Conservation (phyloP, 2,329 filamentous ascomycete species). For the Pseudogymnoascus sp. region DNA sequence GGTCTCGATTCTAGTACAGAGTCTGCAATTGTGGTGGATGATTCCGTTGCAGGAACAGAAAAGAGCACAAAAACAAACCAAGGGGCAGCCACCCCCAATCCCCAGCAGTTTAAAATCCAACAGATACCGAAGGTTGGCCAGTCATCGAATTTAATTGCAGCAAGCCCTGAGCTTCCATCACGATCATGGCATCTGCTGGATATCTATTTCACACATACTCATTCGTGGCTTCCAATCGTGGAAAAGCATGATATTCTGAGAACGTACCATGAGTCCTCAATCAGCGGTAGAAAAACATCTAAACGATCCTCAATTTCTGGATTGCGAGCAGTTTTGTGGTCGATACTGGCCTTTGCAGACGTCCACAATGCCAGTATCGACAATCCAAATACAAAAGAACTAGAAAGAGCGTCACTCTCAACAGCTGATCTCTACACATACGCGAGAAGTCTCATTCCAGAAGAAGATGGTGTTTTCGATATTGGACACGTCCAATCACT, state of each 20-base stretch:
- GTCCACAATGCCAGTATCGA: not conserved
- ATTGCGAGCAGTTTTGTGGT: not conserved
- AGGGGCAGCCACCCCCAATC: no score
- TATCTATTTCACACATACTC: conserved; percentile 66
- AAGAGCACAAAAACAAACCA: no score
- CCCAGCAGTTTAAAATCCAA: no score
- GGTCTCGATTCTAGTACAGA: no score
- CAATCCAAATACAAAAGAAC: no score
- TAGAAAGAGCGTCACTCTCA: not conserved
- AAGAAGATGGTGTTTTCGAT: conserved; percentile 37
- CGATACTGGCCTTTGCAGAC: conserved; percentile 1
- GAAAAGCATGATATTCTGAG: conserved; percentile 46
- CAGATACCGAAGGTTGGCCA: no score
- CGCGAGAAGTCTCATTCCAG: conserved; percentile 32
- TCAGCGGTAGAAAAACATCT: no score
- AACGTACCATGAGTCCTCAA: conserved; percentile 26
- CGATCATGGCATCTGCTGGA: conserved; percentile 47
- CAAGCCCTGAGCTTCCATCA: conserved; percentile 17
- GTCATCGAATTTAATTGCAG: no score
- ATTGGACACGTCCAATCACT: conserved; percentile 43
- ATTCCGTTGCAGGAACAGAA: no score
- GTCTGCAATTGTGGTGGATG: no score
- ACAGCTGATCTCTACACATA: no score
- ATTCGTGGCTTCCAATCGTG: conserved; percentile 68
- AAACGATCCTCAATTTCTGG: not conserved